Percentiles rank a stretch among this genome's conserved stretches.
These are phyloP conservation scores for Laburnicola sp. DNA, from an alignment of 2,329 filamentous ascomycete species.

Conservation along the genomic window DNA sequence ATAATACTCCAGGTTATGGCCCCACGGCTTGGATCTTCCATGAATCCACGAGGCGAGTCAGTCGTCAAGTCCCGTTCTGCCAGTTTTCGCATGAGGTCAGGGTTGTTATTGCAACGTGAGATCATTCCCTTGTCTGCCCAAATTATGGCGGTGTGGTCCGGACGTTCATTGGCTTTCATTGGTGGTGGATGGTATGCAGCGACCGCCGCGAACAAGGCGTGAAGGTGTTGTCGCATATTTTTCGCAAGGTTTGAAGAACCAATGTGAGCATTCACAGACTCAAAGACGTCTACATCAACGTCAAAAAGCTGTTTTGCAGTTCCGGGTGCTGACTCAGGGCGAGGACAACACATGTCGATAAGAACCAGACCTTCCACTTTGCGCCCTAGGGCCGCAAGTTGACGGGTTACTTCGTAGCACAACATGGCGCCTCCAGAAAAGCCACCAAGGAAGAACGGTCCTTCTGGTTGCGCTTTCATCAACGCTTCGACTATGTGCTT, in stretches of 20 bases:
- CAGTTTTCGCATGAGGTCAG: too few relatives aligned
- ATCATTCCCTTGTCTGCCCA: constrained; percentile 8
- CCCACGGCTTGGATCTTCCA: too few relatives aligned
- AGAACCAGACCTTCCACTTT: constrained; percentile 24
- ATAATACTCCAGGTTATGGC: too few relatives aligned
- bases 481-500: constrained; percentile 23
- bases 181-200: background rate
- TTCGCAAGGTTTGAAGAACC: background rate
- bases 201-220: background rate
- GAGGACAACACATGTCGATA: constrained; percentile 19
- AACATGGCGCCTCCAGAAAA: constrained; percentile 65
- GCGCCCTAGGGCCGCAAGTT: constrained; percentile 19
- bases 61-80: too few relatives aligned
- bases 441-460: constrained; percentile 42
- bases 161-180: background rate
- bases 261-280: background rate
- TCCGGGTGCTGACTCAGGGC: too few relatives aligned
- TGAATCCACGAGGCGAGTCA: too few relatives aligned
- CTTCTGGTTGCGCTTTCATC: constrained; percentile 18
- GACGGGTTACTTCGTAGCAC: constrained; percentile 51
- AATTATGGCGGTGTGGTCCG: background rate
- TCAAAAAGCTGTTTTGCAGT: too few relatives aligned
- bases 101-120: too few relatives aligned
- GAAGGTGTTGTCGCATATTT: background rate
- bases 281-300: background rate